Conservation (phyloP, 2,329 filamentous ascomycete species). For the Cucurbitaria berberidis region DNA sequence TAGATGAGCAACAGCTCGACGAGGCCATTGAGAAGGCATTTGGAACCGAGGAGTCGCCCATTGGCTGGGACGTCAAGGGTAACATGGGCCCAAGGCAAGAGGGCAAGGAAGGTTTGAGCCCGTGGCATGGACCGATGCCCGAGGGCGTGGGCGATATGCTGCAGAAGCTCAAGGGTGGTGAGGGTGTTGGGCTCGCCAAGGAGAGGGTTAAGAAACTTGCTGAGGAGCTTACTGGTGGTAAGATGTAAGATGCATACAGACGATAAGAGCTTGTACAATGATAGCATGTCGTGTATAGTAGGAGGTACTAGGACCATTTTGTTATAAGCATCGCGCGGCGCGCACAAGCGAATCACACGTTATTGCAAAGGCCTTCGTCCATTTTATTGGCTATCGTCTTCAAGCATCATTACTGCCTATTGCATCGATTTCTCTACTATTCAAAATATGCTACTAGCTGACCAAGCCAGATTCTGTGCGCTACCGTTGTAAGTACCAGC, state of each 20-base stretch:
- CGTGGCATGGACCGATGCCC: conserved; percentile 40
- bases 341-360: background rate
- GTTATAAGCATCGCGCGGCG: background rate
- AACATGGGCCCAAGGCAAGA: conserved; percentile 20
- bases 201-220: conserved; percentile 68
- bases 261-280: too few relatives aligned
- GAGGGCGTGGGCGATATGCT: conserved; percentile 43
- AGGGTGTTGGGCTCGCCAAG: conserved; percentile 55
- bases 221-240: conserved; percentile 71
- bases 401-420: background rate
- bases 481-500: background rate
- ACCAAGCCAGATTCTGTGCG: background rate
- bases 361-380: background rate
- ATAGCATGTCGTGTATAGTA: background rate
- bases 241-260: conserved; percentile 45
- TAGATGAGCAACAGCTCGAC: conserved; percentile 77
- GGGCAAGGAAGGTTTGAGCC: conserved; percentile 37
- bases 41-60: conserved; percentile 60
- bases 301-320: background rate
- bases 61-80: conserved; percentile 47
- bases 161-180: conserved; percentile 44
- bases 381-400: background rate
- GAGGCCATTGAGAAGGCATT: conserved; percentile 78
- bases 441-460: background rate
- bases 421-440: background rate